Evolutionary conservation across 169 alveolate genomes (phyloP).

Genomic region (Plasmodium billcollinsi): DNA sequence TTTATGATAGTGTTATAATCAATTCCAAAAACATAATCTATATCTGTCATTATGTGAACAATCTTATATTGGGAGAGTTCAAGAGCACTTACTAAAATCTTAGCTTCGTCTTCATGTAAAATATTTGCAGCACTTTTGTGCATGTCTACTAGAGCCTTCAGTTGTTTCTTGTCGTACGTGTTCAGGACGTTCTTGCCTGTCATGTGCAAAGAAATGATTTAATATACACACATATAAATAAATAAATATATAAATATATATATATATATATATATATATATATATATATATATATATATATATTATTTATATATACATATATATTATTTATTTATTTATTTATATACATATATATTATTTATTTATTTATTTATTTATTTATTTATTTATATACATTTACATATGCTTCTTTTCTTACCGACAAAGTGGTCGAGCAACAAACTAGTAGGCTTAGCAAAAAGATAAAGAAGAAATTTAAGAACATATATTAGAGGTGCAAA

Average conservation of each 20-base stretch:
- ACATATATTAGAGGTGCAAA: constrained; percentile 83
- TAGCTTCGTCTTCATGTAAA: constrained; percentile 82
- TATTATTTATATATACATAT: neutral
- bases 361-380: neutral
- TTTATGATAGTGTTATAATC: constrained; percentile 78
- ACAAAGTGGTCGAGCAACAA: constrained; percentile 79
- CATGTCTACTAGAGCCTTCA: constrained; percentile 85
- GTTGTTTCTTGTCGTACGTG: constrained; percentile 80
- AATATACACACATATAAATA: neutral
- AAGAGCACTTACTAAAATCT: constrained; percentile 81
- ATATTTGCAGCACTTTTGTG: constrained; percentile 81
- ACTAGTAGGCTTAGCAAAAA: constrained; percentile 87
- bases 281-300: neutral
- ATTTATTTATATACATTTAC: no score
- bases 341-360: constrained; percentile 7
- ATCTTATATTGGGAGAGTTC: constrained; percentile 79
- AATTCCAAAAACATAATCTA: constrained; percentile 80
- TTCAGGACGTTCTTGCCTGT: constrained; percentile 77
- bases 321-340: neutral
- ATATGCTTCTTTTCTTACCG: constrained; percentile 52
- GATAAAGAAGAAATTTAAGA: constrained; percentile 79
- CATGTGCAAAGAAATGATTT: neutral
- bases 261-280: neutral
- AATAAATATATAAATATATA: neutral
- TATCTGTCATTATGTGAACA: constrained; percentile 82